Base-by-base conservation (phyloP, 129 eudicot species). In the Glebionis coronaria region DNA sequence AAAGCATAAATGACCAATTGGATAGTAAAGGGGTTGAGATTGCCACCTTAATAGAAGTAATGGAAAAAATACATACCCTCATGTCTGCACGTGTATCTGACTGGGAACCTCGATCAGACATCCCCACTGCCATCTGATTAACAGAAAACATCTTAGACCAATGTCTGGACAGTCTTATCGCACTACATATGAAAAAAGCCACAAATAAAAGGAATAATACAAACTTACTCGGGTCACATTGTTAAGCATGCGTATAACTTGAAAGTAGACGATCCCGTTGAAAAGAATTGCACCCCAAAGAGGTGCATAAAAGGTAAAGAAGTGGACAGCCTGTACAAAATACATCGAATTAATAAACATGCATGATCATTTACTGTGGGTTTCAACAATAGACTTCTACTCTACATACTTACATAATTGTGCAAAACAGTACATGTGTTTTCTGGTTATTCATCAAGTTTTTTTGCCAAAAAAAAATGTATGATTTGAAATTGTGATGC, bases 211-310 rank as follows among this genome's bases (percentile, higher is more conserved):
- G 45, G 61, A 57, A 51, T 52, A 72, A 38, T 14, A 44, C 15
- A 52, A 50, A 80, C 98, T 67, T 86, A 93, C 98, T 67, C 98
- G 98, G 12, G 98, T 76, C 61, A 86, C 98, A 75, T 88, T 93
- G 83, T 87, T 92, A 62, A 92, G 81, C 98, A 92, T 92, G 55
- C 96, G 90, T 72, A 92, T 92, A 73, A 92, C 98, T 93, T 93
- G 98, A 78, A 93, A 90, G 81, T 93, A 93, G 66, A 95, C 86
- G 68, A 93, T 62, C 52, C 98, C 92, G 57, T 93, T 93, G 87
- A 88, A 93, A 15, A 93, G 93, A 79, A 93, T 93, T 53, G 98
- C 97, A 10, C 96, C 98, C 98, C 98, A 92, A 20, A 92, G 80
- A 76, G 98, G 98, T 44, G 91, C 90, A 79, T 93, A 88, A 79